A percentile compares a stretch with the other conserved stretches of the same genome.
phyloP scores from a whole-genome alignment of 208 protist genomes.

The Crithidia expoeki region DNA sequence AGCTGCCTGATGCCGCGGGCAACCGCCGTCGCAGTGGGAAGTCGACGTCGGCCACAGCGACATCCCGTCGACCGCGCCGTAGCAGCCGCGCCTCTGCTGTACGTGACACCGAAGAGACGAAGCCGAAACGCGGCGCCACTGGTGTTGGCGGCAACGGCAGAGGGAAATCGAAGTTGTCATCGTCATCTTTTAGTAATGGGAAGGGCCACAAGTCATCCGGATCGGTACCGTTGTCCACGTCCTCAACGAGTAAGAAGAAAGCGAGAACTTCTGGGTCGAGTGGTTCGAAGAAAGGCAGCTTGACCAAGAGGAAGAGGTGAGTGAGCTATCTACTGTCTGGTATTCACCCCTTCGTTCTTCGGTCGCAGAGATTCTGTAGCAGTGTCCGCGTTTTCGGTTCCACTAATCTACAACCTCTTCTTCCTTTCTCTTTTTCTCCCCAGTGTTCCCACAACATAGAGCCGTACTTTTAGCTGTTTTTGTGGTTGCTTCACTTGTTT shows the following conservation, averaged over 20 bases:
- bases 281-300: constrained; percentile 5
- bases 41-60: neutral
- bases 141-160: constrained; percentile 10
- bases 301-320: constrained; percentile 2
- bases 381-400: too few species aligned
- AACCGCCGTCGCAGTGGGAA: constrained; percentile 1
- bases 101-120: constrained; percentile 9
- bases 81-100: constrained; percentile 6
- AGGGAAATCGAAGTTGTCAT: neutral
- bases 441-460: constrained; percentile 6
- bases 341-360: too few species aligned
- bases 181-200: neutral
- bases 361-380: too few species aligned
- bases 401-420: neutral
- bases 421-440: neutral
- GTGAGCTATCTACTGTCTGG: neutral
- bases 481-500: constrained; percentile 5
- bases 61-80: constrained; percentile 9
- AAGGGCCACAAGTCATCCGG: constrained; percentile 1
- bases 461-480: constrained; percentile 11
- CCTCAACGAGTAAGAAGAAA: constrained; percentile 12
- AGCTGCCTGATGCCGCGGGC: constrained; percentile 29
- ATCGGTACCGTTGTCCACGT: neutral
- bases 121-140: constrained; percentile 13
- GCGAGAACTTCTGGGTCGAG: constrained; percentile 7